Evolutionary conservation across 768 basidiomycete genomes (phyloP), one percentile per base, ranked within the genome.

Genomic region (Hemileccinum impolitum): DNA sequence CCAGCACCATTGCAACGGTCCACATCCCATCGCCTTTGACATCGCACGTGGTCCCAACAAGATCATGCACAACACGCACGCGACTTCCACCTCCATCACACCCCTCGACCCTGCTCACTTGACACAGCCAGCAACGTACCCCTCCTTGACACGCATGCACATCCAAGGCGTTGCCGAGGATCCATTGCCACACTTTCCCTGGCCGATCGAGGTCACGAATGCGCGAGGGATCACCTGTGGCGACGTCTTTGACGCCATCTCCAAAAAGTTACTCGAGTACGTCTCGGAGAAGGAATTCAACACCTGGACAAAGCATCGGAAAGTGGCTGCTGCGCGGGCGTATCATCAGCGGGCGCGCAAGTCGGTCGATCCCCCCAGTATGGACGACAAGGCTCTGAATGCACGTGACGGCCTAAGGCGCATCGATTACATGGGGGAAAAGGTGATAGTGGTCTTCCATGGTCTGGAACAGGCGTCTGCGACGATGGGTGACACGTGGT

Each of bases 71-170:
- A 69, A 21, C 58, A 66, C 13, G 2, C 26, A 39, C 28, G 51
- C 42, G 61, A 64, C 30, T 42, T 55, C 57, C 11, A 46, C 63
- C 6, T 53, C 56, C 7, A 49, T 63, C 4, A 63, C 72, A 39
- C 67, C 68, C 3, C 62, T 73, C 39, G 52, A 64, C 14, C 50
- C 59, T 1, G 59, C 68, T 3, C 77, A 78, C 52, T 57, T 65
- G 40, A 67, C 75, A n/a, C 80, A 85, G 60, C 81, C 83, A 0
- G 84, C 83, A n/a, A 83, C 84, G 8, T 76, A 66, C 59, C 84
- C 84, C 0, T 75, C 82, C 50, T 65, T 83, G 39, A 77, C 77
- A 8, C 72, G 76, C 48, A 74, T 86, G 74, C 73, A 72, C 54
- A 76, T 86, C 63, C 72, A 70, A 48, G 72, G 65, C 3, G 68